A percentile compares a stretch with the other conserved stretches of the same genome.
Evolutionary conservation across 495 filamentous ascomycete species (phyloP).

Genomic region (Aspergillus nidulans): DNA sequence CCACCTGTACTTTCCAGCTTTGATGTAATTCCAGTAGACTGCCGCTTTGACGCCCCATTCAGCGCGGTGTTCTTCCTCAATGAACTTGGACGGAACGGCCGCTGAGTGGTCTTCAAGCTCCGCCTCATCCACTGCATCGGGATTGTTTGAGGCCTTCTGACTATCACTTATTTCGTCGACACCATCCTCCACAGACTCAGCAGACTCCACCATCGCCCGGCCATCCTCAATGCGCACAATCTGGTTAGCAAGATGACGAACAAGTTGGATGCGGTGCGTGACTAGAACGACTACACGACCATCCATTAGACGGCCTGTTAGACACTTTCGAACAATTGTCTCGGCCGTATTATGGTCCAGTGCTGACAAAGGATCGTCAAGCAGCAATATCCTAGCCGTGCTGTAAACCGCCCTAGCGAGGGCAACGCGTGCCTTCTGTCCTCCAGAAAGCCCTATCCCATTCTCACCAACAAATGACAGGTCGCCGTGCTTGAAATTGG

Average conservation of each 20-base stretch:
- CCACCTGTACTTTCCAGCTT: conserved; percentile 66
- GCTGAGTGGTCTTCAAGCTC: conserved; percentile 41
- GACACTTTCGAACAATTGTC: conserved; percentile 61
- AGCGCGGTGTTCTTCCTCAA: conserved; percentile 73
- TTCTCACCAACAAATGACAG: conserved; percentile 66
- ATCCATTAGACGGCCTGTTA: conserved; percentile 58
- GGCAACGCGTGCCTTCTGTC: conserved; percentile 64
- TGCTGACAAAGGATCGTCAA: conserved; percentile 69
- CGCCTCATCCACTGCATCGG: conserved; percentile 34
- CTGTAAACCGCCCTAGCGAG: conserved; percentile 71
- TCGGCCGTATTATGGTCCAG: conserved; percentile 74
- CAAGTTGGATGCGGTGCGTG: conserved; percentile 73
- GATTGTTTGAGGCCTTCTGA: conserved; percentile 19
- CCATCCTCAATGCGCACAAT: conserved; percentile 61
- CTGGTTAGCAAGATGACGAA: conserved; percentile 60
- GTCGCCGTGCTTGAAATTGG: conserved; percentile 61
- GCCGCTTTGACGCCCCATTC: conserved; percentile 68
- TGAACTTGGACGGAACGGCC: conserved; percentile 67
- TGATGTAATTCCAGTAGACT: conserved; percentile 81
- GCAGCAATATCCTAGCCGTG: conserved; percentile 54
- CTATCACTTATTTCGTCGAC: conserved; percentile 16
- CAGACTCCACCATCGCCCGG: conserved; percentile 37
- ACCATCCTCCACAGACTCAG: conserved; percentile 11
- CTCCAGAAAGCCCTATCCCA: conserved; percentile 66
- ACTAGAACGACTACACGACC: conserved; percentile 64